Base-by-base conservation (phyloP, 139 green algal genomes). In the Gonium pectorale region DNA sequence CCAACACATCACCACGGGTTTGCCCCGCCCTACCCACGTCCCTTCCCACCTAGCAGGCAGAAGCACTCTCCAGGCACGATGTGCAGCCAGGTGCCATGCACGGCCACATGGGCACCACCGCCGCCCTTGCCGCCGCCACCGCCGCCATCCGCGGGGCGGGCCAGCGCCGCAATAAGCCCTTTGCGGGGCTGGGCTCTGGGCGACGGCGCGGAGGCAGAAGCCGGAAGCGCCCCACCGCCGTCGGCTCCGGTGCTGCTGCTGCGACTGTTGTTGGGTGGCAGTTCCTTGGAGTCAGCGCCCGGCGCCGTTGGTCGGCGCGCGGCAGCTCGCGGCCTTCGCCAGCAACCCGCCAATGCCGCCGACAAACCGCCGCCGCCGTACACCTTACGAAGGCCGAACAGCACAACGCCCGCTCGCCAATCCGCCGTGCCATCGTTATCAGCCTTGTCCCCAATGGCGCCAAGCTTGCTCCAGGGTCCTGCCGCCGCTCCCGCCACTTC, bases 11-110 rank as follows among this genome's bases (percentile, higher is more conserved):
- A 31, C 15, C 54, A 63, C 22, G 17, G 6, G 54, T 29, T 31
- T 11, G 54, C 54, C 54, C 22, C 21, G 6, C 15, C 54, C 22
- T 11, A 29, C 54, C 22, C 54, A 19, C 54, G 15, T 63, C 21
- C 54, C 46, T 15, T 15, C 77, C 51, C n/a, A 83, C 77, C 94
- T 80, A 97, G 89, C 79, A 97, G 79, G 83, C 93, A 96, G 80
- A 97, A 96, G 63, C 95, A 90, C 71, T 92, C 66, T 5, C 90
- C 90, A 6, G 90, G 67, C 29, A 91, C 74, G 33, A 98, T 94
- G 33, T 64, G 83, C 41, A 97, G 91, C 95, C 95, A 98, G 26
- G 63, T 92, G 83, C 90, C 91, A 67, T 92, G 86, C 69, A 98
- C 90, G 15, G 95, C 94, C 82, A 91, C 87, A 66, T 85, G 86